phyloP scores from a whole-genome alignment of 345 rosid species.

The Stellera chamaejasme region DNA sequence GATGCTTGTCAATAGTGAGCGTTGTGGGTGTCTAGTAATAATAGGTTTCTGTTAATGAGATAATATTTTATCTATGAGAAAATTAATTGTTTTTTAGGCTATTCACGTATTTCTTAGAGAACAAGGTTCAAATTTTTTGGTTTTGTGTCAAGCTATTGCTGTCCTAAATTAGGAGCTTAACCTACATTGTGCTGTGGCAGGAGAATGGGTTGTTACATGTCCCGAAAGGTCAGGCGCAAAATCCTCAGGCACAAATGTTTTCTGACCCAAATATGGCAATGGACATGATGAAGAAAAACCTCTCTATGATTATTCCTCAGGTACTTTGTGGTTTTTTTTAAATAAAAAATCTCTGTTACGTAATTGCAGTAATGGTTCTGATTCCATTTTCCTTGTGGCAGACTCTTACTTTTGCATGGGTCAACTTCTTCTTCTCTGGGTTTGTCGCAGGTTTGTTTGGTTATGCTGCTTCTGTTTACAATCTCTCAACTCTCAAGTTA shows the following conservation, averaged over 20 bases:
- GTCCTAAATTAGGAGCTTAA: not conserved
- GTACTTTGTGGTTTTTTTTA: constrained; percentile 22
- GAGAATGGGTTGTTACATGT: constrained; percentile 87
- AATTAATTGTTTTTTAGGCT: no score
- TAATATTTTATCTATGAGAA: no score
- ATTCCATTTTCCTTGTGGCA: constrained; percentile 23
- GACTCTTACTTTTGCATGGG: constrained; percentile 99
- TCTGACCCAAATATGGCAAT: constrained; percentile 99
- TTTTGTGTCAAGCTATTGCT: not conserved
- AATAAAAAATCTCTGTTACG: no score
- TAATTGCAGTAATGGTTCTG: not conserved
- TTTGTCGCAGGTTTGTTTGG: constrained; percentile 81
- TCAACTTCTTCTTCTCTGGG: constrained; percentile 99
- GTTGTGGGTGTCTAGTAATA: no score
- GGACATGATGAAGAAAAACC: constrained; percentile 99
- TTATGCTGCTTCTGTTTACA: not conserved
- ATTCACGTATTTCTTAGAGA: no score
- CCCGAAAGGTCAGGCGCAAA: constrained; percentile 75
- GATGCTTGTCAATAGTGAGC: no score
- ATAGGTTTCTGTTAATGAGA: no score
- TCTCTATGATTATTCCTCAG: constrained; percentile 99
- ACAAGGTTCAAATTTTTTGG: not conserved
- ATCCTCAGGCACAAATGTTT: constrained; percentile 97
- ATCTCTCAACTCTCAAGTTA: not conserved
- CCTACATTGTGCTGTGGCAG: constrained; percentile 27